Conservation (phyloP, 2,329 filamentous ascomycete species). For the Lithohypha guttulata region DNA sequence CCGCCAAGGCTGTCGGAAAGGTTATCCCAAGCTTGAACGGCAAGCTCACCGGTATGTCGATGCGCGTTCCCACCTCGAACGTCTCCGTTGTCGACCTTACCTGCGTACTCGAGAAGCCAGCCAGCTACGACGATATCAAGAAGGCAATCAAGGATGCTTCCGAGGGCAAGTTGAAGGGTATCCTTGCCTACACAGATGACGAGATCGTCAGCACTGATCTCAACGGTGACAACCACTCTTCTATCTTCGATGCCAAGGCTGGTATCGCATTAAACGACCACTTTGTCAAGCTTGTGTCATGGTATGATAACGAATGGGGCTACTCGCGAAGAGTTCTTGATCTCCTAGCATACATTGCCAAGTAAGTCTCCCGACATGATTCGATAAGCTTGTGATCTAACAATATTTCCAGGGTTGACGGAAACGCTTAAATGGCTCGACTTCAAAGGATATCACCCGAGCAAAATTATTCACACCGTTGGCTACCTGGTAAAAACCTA, state of each 20-base stretch:
- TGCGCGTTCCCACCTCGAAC: constrained; percentile 98
- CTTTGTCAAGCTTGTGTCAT: constrained; percentile 96
- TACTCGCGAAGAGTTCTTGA: constrained; percentile 94
- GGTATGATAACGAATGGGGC: constrained; percentile 99
- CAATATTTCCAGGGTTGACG: constrained; percentile 70
- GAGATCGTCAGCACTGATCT: constrained; percentile 89
- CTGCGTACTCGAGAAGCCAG: constrained; percentile 82
- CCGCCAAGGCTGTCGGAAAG: constrained; percentile 99
- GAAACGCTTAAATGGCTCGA: constrained; percentile 20
- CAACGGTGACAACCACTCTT: constrained; percentile 85
- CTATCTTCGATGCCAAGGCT: constrained; percentile 98
- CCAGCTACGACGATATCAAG: constrained; percentile 74
- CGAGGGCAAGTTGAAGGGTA: constrained; percentile 74
- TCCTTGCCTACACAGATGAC: constrained; percentile 93
- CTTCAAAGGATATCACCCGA: not conserved
- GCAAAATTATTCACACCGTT: not conserved
- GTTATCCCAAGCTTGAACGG: constrained; percentile 96
- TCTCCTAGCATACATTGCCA: too few species aligned
- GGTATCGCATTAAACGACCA: constrained; percentile 97
- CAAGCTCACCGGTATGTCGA: constrained; percentile 99
- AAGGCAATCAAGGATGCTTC: constrained; percentile 75
- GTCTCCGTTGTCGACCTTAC: constrained; percentile 99
- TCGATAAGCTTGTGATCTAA: too few species aligned
- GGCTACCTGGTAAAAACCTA: too few species aligned
- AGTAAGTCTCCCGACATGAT: too few species aligned